Conservation (phyloP, 2,329 filamentous ascomycete genomes). For the Hypoxylon sp. region DNA sequence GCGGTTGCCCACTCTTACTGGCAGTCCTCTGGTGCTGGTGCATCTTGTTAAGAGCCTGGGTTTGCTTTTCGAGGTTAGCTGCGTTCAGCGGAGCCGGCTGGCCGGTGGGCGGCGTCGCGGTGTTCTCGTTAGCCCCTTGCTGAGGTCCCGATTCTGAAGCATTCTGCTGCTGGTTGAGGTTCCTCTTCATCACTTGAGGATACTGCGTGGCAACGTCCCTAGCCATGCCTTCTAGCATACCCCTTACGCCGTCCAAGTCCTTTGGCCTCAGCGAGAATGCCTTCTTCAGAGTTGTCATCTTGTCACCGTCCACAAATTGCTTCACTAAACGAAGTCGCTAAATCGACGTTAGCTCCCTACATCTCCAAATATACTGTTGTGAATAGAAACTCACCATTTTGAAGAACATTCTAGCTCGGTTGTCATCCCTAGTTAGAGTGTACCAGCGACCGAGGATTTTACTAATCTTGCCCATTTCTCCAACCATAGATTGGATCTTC, state of each 20-base stretch:
- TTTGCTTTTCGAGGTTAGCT: constrained; percentile 67
- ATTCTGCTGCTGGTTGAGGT: constrained; percentile 52
- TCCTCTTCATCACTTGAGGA: constrained; percentile 50
- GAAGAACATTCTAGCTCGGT: constrained; percentile 67
- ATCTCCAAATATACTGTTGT: not conserved
- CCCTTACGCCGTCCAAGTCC: constrained; percentile 66
- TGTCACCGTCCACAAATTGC: constrained; percentile 68
- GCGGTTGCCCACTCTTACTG: constrained; percentile 65
- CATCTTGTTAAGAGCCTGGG: constrained; percentile 63
- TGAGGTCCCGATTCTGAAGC: constrained; percentile 43
- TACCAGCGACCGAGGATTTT: constrained; percentile 65
- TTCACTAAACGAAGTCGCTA: constrained; percentile 68
- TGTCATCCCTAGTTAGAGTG: constrained; percentile 63
- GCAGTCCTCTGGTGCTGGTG: constrained; percentile 58
- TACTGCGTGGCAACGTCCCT: constrained; percentile 59
- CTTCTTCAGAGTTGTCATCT: constrained; percentile 62
- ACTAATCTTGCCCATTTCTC: constrained; percentile 62
- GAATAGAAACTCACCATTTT: constrained; percentile 61
- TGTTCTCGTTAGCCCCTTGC: constrained; percentile 50
- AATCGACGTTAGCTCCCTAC: constrained; percentile 53
- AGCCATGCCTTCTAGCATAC: constrained; percentile 67
- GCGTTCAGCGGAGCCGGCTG: constrained; percentile 60
- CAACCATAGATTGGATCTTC: constrained; percentile 61
- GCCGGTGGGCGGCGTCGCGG: constrained; percentile 54
- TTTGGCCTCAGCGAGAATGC: constrained; percentile 66